Evolutionary conservation across 768 basidiomycete genomes (phyloP), one percentile per base, ranked within the genome.

Genomic region (Daedaleopsis sinensis): DNA sequence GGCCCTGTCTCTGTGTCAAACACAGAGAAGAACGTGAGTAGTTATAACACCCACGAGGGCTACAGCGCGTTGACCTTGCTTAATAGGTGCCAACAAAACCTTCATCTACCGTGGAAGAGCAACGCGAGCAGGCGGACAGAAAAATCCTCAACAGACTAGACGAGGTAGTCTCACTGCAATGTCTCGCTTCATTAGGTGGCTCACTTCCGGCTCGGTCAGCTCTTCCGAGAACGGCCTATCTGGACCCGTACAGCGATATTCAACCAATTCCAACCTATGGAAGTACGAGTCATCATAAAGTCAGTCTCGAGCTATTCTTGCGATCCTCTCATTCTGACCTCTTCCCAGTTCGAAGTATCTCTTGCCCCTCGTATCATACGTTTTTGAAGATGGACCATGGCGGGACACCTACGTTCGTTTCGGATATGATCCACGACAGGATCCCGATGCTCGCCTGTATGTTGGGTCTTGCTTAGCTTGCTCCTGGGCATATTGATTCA

Each of bases 371-470:
- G 85, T 90, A 4, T 89, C 88, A 57, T 99, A 96, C 69, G 89
- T 91, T 10, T 96, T 98, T 70, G 85, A 89, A 66, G 96, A 97
- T 65, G 97, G 97, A 0, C 95, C 96, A 3, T 98, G 91, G 89
- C 82, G 94, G 43, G 96, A 98, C 67, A 91, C 91, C 15, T 81
- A 95, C 52, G 82, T 98, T 38, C 85, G 86, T 48, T 89, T 94
- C 59, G 87, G 89, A 13, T 98, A 95, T 69, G 97, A 99, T 70
- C 97, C 97, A 10, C 81, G 96, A 43, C 83, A 82, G 67, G 83
- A 92, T 62, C 80, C 82, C 3, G 76, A 80, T 52, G 88, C 93
- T 19, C 82, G 92, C 65, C 85, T 94, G 96, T 96, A 65, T 65
- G 91, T 79, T 24, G 49, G 13, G 19, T 52, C 12, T 19, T 46